These are phyloP conservation scores for Pseudocercospora crystallina DNA, from an alignment of 2,329 filamentous ascomycete species.

Conservation along the genomic window DNA sequence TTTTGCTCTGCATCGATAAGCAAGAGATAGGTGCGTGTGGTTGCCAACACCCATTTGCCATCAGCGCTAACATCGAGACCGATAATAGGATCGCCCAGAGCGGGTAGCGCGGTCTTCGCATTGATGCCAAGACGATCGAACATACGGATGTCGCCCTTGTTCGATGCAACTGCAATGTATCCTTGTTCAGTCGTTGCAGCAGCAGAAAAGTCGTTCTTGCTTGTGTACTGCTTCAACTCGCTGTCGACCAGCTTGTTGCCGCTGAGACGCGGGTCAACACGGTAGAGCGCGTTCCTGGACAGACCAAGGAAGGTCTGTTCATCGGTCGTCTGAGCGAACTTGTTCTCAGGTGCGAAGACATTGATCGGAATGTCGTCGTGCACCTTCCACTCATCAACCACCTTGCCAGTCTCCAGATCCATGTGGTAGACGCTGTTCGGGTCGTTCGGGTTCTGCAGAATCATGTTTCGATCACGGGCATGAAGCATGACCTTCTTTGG, in stretches of 20 bases:
- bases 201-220: conserved; percentile 96
- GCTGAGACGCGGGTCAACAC: conserved; percentile 84
- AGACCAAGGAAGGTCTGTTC: conserved; percentile 95
- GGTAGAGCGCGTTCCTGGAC: conserved; percentile 88
- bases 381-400: conserved; percentile 98
- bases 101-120: conserved; percentile 94
- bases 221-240: conserved; percentile 91
- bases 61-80: conserved; percentile 94
- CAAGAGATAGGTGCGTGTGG: conserved; percentile 89
- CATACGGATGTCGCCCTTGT: conserved; percentile 95
- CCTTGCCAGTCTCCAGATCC: conserved; percentile 96
- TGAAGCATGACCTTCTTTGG: conserved; percentile 98
- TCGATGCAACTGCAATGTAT: conserved; percentile 93
- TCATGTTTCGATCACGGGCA: conserved; percentile 83
- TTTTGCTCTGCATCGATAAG: conserved; percentile 91
- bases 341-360: conserved; percentile 90
- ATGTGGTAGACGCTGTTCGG: conserved; percentile 93
- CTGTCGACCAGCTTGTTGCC: conserved; percentile 91
- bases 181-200: conserved; percentile 94
- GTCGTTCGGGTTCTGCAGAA: conserved; percentile 77
- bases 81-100: conserved; percentile 90
- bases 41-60: conserved; percentile 91
- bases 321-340: conserved; percentile 95
- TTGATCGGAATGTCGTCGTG: conserved; percentile 93
- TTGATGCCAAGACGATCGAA: conserved; percentile 97